Evolutionary conservation across 108 stramenopile genomes (phyloP).

Genomic region (Chaetoceros muelleri): DNA sequence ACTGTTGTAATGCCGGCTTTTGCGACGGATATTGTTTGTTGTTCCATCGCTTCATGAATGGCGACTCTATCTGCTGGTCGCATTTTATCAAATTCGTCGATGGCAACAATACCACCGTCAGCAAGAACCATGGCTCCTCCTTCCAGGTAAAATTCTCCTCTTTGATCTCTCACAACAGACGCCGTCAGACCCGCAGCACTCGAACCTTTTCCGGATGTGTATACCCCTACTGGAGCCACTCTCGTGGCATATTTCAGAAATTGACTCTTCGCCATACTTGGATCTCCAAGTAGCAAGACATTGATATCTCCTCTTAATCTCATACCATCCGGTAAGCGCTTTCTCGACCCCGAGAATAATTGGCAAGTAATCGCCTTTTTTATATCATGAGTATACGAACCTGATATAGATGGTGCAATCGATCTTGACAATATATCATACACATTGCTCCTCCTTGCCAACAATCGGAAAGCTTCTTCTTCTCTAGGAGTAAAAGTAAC

Average conservation of each 20-base stretch:
- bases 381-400: constrained; percentile 95
- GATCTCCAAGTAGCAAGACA: constrained; percentile 94
- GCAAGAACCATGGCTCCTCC: constrained; percentile 99
- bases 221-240: constrained; percentile 96
- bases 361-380: constrained; percentile 93
- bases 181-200: constrained; percentile 97
- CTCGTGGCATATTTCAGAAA: constrained; percentile 88
- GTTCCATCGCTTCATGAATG: constrained; percentile 99
- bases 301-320: constrained; percentile 96
- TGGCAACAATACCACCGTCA: constrained; percentile 98
- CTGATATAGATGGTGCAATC: constrained; percentile 91
- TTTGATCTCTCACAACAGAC: constrained; percentile 77
- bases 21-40: constrained; percentile 98
- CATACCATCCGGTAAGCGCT: constrained; percentile 93
- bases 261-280: constrained; percentile 95
- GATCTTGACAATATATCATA: constrained; percentile 78
- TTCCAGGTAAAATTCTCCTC: constrained; percentile 97
- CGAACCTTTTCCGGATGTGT: constrained; percentile 98
- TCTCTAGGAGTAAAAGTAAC: constrained; percentile 86
- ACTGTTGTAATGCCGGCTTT: constrained; percentile 99
- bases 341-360: constrained; percentile 84
- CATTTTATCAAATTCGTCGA: constrained; percentile 94
- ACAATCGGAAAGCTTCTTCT: constrained; percentile 85
- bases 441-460: constrained; percentile 74
- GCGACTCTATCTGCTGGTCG: constrained; percentile 92